These are phyloP conservation scores for Ajuga chamaepitys DNA, from an alignment of 257 asterid genomes.

Conservation along the genomic window DNA sequence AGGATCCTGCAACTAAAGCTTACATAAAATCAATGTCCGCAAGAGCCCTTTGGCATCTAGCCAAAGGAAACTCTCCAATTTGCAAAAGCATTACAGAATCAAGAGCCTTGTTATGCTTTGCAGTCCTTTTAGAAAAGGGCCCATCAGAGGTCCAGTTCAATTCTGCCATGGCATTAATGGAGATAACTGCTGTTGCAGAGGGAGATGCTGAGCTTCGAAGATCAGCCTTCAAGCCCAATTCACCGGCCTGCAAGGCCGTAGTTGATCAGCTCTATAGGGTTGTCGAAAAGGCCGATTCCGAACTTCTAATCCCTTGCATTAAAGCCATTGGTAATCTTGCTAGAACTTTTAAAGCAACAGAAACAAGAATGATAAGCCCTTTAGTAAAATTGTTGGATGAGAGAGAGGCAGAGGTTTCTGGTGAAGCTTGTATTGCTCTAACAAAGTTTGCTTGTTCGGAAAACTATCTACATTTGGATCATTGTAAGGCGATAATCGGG, in stretches of 20 bases:
- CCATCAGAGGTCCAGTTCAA: conserved; percentile 49
- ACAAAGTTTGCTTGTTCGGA: conserved; percentile 43
- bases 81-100: conserved; percentile 85
- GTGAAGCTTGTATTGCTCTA: conserved; percentile 53
- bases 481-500: conserved; percentile 49
- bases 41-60: conserved; percentile 71
- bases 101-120: conserved; percentile 62
- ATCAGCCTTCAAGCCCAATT: conserved; percentile 66
- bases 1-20: conserved; percentile 65
- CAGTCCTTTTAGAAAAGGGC: conserved; percentile 69
- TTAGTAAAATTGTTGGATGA: conserved; percentile 53
- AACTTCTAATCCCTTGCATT: conserved; percentile 56
- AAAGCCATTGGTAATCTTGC: conserved; percentile 55
- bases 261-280: conserved; percentile 50
- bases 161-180: conserved; percentile 85
- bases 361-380: conserved; percentile 58
- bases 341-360: conserved; percentile 61
- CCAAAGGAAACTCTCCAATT: conserved; percentile 55
- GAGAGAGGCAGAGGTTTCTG: conserved; percentile 40
- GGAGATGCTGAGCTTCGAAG: conserved; percentile 48
- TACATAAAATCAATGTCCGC: conserved; percentile 82
- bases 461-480: conserved; percentile 52
- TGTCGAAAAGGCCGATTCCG: conserved; percentile 37
- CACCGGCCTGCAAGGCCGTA: conserved; percentile 66
- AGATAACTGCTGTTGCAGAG: conserved; percentile 65